Percentiles rank a stretch among this genome's conserved stretches.
Conservation (phyloP, 2,329 filamentous ascomycete genomes). For the Chrysoporthe deuterocubensis region DNA sequence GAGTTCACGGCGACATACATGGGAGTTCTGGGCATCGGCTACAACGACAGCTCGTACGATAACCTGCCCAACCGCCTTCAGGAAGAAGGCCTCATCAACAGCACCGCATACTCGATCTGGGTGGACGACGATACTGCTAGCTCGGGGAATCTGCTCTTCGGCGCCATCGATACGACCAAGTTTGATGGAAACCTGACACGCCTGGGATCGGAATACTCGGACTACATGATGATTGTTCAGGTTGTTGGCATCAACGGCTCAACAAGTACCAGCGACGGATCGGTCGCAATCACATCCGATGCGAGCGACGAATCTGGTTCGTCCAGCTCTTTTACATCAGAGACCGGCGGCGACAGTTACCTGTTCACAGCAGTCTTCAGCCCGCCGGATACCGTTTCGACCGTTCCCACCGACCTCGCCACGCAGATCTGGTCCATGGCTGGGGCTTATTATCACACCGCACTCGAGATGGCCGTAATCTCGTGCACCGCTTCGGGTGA, state of each 20-base stretch:
- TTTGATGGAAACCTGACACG: conserved; percentile 28
- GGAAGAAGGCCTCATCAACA: conserved; percentile 34
- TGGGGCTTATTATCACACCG: conserved; percentile 34
- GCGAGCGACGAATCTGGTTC: background rate
- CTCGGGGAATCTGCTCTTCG: conserved; percentile 38
- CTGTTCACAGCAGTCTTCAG: conserved; percentile 29
- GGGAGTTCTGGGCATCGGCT: conserved; percentile 38
- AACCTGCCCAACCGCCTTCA: conserved; percentile 37
- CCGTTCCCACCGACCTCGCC: conserved; percentile 34
- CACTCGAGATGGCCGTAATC: conserved; percentile 29
- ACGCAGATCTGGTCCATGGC: conserved; percentile 35
- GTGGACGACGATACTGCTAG: conserved; percentile 35
- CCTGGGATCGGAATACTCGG: conserved; percentile 12
- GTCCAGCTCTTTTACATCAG: background rate
- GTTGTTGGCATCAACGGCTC: conserved; percentile 26
- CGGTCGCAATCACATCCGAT: conserved; percentile 16
- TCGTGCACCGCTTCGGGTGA: conserved; percentile 34
- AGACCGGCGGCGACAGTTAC: conserved; percentile 1
- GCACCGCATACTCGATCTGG: conserved; percentile 40
- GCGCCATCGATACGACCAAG: conserved; percentile 38
- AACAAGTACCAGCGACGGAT: conserved; percentile 15
- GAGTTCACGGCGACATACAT: conserved; percentile 21
- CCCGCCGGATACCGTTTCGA: conserved; percentile 34
- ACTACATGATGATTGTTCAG: conserved; percentile 5
- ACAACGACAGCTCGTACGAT: conserved; percentile 30